Evolutionary conservation across 768 basidiomycete species (phyloP).

Genomic region (Collybia nuda): DNA sequence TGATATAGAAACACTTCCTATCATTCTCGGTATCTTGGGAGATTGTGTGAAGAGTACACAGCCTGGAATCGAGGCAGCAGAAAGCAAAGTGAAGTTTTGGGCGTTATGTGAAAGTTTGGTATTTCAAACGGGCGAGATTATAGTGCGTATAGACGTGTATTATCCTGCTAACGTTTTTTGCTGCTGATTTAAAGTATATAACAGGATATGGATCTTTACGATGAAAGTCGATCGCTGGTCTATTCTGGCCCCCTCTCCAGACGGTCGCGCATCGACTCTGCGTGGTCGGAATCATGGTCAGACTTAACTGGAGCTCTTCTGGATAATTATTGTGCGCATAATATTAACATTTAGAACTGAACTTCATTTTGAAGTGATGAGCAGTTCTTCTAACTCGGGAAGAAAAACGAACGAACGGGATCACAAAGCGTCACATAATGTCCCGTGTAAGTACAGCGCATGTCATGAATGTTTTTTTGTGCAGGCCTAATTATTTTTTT

Average conservation of each 20-base stretch:
- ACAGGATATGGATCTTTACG: constrained; percentile 82
- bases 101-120: constrained; percentile 72
- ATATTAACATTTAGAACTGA: neutral
- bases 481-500: constrained; percentile 1
- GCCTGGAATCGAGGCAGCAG: constrained; percentile 89
- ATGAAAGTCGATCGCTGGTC: constrained; percentile 71
- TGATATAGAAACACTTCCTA: constrained; percentile 74
- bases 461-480: neutral
- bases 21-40: constrained; percentile 65
- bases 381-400: constrained; percentile 69
- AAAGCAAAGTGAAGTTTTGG: constrained; percentile 88
- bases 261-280: constrained; percentile 60
- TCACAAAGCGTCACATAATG: constrained; percentile 51
- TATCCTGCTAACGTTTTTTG: neutral
- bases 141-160: constrained; percentile 46
- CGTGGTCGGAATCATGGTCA: constrained; percentile 74
- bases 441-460: constrained; percentile 54
- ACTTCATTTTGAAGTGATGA: constrained; percentile 4
- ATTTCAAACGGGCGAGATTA: constrained; percentile 78
- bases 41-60: constrained; percentile 83
- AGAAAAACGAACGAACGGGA: constrained; percentile 50
- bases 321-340: constrained; percentile 70
- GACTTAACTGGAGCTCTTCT: constrained; percentile 68
- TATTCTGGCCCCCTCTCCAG: constrained; percentile 66
- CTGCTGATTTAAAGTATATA: constrained; percentile 1